Conservation (phyloP, 306 rosid species). For the Fragaria vesca region DNA sequence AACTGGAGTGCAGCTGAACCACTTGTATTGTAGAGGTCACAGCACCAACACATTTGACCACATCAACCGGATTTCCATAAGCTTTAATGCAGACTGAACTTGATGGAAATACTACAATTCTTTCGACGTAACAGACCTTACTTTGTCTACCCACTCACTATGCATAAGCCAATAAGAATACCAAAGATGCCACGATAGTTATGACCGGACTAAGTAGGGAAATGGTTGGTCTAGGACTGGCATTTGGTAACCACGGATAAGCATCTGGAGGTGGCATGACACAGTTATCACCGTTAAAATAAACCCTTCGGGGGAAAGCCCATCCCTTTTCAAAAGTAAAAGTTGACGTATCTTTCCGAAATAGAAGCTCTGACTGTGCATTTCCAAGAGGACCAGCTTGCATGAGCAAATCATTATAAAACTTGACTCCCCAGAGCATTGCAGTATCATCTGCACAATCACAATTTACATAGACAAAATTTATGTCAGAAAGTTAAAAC, state of each 20-base stretch:
- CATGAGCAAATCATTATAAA: conserved; percentile 81
- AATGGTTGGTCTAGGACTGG: conserved; percentile 42
- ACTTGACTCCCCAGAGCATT: conserved; percentile 90
- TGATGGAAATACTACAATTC: conserved; percentile 17
- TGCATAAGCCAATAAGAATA: conserved; percentile 41
- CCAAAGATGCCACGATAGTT: conserved; percentile 48
- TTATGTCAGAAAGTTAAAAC: neutral
- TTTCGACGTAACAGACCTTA: conserved; percentile 18
- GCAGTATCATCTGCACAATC: conserved; percentile 86
- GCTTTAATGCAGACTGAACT: conserved; percentile 19
- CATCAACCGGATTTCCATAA: conserved; percentile 26
- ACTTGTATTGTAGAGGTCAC: conserved; percentile 12
- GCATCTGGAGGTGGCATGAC: conserved; percentile 97
- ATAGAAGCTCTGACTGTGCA: conserved; percentile 90
- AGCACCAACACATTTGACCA: conserved; percentile 25
- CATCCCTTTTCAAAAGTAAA: conserved; percentile 96
- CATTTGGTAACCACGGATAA: conserved; percentile 91
- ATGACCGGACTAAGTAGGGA: conserved; percentile 38
- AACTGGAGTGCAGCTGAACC: conserved; percentile 26
- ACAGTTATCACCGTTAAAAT: conserved; percentile 82
- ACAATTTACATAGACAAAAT: neutral
- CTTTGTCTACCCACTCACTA: conserved; percentile 26
- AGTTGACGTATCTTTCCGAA: conserved; percentile 72
- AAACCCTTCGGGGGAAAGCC: conserved; percentile 96
- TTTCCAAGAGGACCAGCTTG: conserved; percentile 83